These are phyloP conservation scores for Puya raimondii DNA, from an alignment of 176 grass and related monocot species.

Conservation along the genomic window DNA sequence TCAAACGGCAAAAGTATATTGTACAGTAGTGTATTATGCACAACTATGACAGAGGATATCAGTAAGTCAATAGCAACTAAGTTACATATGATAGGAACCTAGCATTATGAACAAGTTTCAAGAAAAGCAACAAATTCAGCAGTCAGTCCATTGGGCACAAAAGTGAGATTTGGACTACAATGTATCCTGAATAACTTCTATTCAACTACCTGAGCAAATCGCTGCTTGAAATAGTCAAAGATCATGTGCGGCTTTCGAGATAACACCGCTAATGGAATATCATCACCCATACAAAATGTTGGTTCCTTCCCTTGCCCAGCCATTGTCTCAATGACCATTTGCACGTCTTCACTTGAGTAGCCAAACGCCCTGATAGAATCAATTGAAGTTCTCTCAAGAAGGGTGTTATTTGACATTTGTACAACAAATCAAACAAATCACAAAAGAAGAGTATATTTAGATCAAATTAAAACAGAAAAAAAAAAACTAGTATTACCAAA, in stretches of 20 bases:
- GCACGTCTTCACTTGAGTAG: slow-evolving; percentile 99
- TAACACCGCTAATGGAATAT: slow-evolving; percentile 91
- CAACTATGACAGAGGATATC: too few relatives aligned
- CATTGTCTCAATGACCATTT: slow-evolving; percentile 99
- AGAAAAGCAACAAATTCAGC: neutral
- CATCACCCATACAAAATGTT: slow-evolving; percentile 99
- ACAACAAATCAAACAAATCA: neutral
- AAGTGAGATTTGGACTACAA: neutral
- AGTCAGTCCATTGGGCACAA: slow-evolving; percentile 1
- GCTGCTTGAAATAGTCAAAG: slow-evolving; percentile 99
- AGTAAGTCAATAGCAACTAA: neutral
- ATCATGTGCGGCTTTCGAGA: slow-evolving; percentile 81
- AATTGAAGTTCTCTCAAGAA: slow-evolving; percentile 24
- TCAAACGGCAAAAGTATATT: too few relatives aligned
- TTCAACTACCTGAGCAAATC: slow-evolving; percentile 83
- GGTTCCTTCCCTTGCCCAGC: slow-evolving; percentile 99
- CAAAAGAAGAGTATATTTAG: neutral
- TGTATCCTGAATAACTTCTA: neutral
- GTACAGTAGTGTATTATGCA: too few relatives aligned
- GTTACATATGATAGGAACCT: neutral
- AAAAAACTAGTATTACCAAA: too few relatives aligned
- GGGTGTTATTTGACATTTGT: neutral
- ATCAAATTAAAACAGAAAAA: too few relatives aligned
- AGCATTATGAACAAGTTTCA: neutral
- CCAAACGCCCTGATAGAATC: slow-evolving; percentile 78